Evolutionary conservation across 2,329 filamentous ascomycete species (phyloP).

Genomic region (Stachybotrys chlorohalonatus): DNA sequence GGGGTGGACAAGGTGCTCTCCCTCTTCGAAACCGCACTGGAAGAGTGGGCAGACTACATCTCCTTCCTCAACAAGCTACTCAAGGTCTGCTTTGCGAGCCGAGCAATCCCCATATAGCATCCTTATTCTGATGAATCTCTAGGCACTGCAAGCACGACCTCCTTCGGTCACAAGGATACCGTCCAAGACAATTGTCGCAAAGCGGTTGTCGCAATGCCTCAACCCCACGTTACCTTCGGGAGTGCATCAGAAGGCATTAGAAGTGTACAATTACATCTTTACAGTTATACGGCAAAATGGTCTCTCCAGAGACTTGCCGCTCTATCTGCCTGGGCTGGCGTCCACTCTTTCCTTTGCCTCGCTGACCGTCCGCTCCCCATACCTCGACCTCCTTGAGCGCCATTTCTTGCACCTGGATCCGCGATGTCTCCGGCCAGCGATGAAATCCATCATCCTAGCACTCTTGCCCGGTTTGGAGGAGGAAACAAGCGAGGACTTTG

Average conservation of each 20-base stretch:
- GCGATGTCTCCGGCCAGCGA: slow-evolving; percentile 67
- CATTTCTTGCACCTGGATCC: slow-evolving; percentile 67
- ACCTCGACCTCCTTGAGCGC: slow-evolving; percentile 74
- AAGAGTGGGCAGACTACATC: slow-evolving; percentile 99
- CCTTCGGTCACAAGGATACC: slow-evolving; percentile 64
- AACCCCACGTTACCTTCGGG: slow-evolving; percentile 89
- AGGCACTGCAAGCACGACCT: slow-evolving; percentile 85
- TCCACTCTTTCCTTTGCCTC: slow-evolving; percentile 91
- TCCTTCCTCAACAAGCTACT: slow-evolving; percentile 86
- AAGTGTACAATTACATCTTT: slow-evolving; percentile 89
- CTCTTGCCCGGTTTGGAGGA: slow-evolving; percentile 88
- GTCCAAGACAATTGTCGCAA: slow-evolving; percentile 73
- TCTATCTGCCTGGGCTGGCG: slow-evolving; percentile 85
- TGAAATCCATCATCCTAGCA: slow-evolving; percentile 86
- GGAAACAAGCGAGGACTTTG: slow-evolving; percentile 95
- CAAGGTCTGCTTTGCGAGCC: slow-evolving; percentile 50
- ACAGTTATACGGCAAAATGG: slow-evolving; percentile 73
- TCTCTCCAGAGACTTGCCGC: slow-evolving; percentile 69
- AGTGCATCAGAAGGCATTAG: slow-evolving; percentile 93
- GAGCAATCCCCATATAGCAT: background rate
- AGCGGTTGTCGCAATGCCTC: slow-evolving; percentile 88
- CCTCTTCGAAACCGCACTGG: slow-evolving; percentile 83
- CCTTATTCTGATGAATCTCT: slow-evolving; percentile 3
- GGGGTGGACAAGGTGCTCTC: slow-evolving; percentile 80
- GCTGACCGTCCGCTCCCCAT: slow-evolving; percentile 76